Base-by-base conservation (phyloP, 2,329 filamentous ascomycete species). In the Scytalidium lignicola region DNA sequence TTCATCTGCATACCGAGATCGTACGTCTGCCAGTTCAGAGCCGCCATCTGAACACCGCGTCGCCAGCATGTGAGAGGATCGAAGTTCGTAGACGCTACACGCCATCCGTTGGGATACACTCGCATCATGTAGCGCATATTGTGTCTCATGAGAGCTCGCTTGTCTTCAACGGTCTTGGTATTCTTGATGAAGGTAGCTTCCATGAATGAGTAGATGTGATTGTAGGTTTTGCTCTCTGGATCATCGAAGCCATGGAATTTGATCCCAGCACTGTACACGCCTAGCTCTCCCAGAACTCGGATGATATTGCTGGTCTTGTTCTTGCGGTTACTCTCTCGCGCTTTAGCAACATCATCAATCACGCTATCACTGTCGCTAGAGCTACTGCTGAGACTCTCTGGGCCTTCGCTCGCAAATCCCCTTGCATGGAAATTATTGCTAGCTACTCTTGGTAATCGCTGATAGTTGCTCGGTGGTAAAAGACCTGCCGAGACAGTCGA, bases 11-110 rank as follows among this genome's bases (percentile, higher is more conserved):
- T 93, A 42, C 91, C 90, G 17, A 95, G 77, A 64, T 97, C 93
- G 62, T 95, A 96, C 0, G 91, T 97, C 70, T 99, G 93, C 92
- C 93, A 97, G 70, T 99, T 99, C 54, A 97, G 76, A 0, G 93
- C 93, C 13, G 88, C 90, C 92, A 99, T 97, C 69, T 99, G 93
- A 17, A 96, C 93, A 26, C 93, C 93, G 41, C 90, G 85, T 46
- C 92, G 85, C 93, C 93, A 99, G 65, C 93, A 95, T 54, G 86
- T 84, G 55, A 96, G 79, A 1, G 93, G 93, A 61, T 96, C 90
- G 62, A 96, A 97, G 70, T 99, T 99, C 59, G 86, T 89, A 1
- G 93, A 97, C 28, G 82, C 83, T 49, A 97, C 76, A 22, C 93
- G 86, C 58, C 82, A 84, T 32, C 82, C 85, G 48, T 89, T 87